These are phyloP conservation scores for Penicillium atrosanguineum DNA, from an alignment of 495 filamentous ascomycete genomes.

Conservation along the genomic window DNA sequence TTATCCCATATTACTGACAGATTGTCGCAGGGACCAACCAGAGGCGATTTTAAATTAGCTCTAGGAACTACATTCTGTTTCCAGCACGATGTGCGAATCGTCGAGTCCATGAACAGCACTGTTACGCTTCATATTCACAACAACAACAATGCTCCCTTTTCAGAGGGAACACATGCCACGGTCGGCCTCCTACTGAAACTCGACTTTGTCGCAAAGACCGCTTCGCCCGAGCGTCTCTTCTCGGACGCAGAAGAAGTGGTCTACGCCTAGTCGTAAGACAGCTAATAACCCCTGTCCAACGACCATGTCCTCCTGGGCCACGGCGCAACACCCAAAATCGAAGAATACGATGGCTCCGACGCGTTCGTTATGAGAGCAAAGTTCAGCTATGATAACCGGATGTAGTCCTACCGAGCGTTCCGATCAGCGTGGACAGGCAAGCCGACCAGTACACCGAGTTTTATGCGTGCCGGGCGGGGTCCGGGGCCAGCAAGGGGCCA, in stretches of 20 bases:
- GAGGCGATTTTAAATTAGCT: slow-evolving; percentile 34
- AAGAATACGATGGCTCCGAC: slow-evolving; percentile 37
- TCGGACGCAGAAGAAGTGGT: slow-evolving; percentile 29
- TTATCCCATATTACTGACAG: neutral
- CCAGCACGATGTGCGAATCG: slow-evolving; percentile 30
- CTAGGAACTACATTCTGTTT: slow-evolving; percentile 23
- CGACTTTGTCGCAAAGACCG: slow-evolving; percentile 13
- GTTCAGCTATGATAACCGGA: slow-evolving; percentile 20
- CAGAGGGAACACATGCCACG: slow-evolving; percentile 15
- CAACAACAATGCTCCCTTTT: slow-evolving; percentile 24
- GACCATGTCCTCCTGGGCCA: slow-evolving; percentile 43
- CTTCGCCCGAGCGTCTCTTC: slow-evolving; percentile 15
- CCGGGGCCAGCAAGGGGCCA: neutral
- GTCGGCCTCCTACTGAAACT: slow-evolving; percentile 28
- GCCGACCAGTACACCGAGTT: slow-evolving; percentile 18
- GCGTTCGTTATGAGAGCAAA: slow-evolving; percentile 19
- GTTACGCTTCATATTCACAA: slow-evolving; percentile 27
- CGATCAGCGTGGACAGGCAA: slow-evolving; percentile 21
- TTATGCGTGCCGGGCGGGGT: slow-evolving; percentile 10
- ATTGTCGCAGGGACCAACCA: slow-evolving; percentile 26
- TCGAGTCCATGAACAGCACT: slow-evolving; percentile 11
- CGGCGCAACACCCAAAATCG: slow-evolving; percentile 41
- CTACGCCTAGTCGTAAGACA: slow-evolving; percentile 39
- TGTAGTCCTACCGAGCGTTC: slow-evolving; percentile 27
- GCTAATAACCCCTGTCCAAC: slow-evolving; percentile 36